Base-by-base conservation (phyloP, 805 yeast genomes). In the Yamadazyma endophytica region DNA sequence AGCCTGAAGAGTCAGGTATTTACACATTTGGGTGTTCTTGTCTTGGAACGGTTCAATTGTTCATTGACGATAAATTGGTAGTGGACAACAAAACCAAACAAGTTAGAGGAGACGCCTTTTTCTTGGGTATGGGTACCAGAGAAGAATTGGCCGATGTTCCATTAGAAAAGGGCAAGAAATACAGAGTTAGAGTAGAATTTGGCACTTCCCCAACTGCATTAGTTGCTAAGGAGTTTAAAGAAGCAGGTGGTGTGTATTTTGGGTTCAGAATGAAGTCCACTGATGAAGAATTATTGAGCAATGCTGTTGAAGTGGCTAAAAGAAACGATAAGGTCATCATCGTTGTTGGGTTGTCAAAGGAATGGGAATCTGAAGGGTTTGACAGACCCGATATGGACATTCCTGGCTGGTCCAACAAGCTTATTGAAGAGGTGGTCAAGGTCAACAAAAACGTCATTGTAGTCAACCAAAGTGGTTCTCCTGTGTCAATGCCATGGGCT, bases 1-100 rank as follows among this genome's bases (percentile, higher is more conserved):
- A 40, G 6, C 74, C 82, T 3, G 75, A 71, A 21, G 64, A 58
- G 26, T 41, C 68, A 28, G 79, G 71, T 7, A 59, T 50, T 11
- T 77, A 70, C 44, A 67, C 65, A 33, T 67, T 78, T 43, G 82
- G 82, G 14, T 50, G 73, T 32, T 53, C 72, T 9, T 69, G 68
- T 21, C 45, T 59, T 29, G 84, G 84, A 13, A 71, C 80, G 23
- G 80, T 77, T 18, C 68, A 66, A 47, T 37, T 79, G 14, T 79
- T 61, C 42, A 49, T 77, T 30, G 69, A 79, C 43, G 81, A 54
- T 35, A 44, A 69, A 43, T 54, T 75, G 35, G 56, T 79, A 19
- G 70, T 75, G 30, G 82, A 78, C 50, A 76, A 77, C 54, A 68
- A 63, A 43, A 70, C 76, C 26, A 50, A 62, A 17, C 83, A 79